Base-by-base conservation (phyloP, 768 basidiomycete genomes). In the Boletus reticulatus region DNA sequence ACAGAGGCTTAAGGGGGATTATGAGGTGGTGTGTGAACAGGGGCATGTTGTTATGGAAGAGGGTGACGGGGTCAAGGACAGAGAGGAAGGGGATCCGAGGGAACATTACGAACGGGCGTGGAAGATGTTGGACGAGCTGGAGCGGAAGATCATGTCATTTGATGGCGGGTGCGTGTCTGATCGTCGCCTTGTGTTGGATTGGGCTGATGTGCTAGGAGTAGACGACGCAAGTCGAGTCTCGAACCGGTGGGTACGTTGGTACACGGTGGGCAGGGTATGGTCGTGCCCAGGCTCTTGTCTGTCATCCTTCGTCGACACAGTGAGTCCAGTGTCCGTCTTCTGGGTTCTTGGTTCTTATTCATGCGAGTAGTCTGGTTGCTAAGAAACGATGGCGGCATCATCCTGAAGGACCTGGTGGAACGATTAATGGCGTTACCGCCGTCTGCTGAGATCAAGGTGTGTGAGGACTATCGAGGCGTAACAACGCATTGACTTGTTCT, bases 281-380 rank as follows among this genome's bases (percentile, higher is more conserved):
- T 89, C 41, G 79, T 82, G 9, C 89, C 89, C 0, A 76, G 78
- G 14, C 69, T 90, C 19, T 70, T 87, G 27, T 85, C 85, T 3
- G 70, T 78, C 3, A 75, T 92, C 39, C 72, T 92, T 47, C 78
- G 84, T 36, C 84, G 84, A 64, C 84, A 85, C 57, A 83, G 91
- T 92, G 59, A 65, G 87, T 72, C 14, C 36, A 7, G 16, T 14
- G 37, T 50, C 31, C 14, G 17, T 27, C 50, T 41, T 45, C 50
- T 59, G 62, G 31, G 13, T 12, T 12, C 39, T 20, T 29, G 60
- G 20, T 34, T 58, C 38, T 46, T 5, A 22, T 10, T 45, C 29
- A 13, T 14, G 14, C 3, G 3, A 27, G 19, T 50, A 89, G 89
- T 90, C 39, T 89, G 87, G 83, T 69, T 87, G 12, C 67, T 85